Conservation (phyloP, 768 basidiomycete genomes). For the Kwoniella europaea region DNA sequence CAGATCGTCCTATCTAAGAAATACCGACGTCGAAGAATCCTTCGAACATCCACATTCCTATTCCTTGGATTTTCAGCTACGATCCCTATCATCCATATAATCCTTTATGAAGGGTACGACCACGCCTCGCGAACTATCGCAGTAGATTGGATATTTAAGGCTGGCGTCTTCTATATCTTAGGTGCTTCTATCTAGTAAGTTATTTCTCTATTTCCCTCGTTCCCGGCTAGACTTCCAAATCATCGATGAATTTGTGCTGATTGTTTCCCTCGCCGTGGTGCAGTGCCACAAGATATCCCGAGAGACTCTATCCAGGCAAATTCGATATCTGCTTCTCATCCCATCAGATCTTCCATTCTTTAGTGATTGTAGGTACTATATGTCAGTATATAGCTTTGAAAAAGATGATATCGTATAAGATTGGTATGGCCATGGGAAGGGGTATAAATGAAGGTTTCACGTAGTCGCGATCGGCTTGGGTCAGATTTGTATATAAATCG, state of each 20-base stretch:
- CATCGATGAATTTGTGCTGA: no score
- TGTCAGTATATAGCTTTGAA: slow-evolving; percentile 50
- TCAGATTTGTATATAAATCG: no score
- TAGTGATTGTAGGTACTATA: slow-evolving; percentile 62
- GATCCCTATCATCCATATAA: slow-evolving; percentile 71
- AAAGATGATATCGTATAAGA: slow-evolving; percentile 42
- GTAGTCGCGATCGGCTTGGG: not conserved
- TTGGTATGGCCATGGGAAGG: not conserved
- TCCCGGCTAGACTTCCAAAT: not conserved
- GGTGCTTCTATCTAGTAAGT: slow-evolving; percentile 84
- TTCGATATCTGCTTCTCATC: slow-evolving; percentile 81
- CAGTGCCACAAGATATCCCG: slow-evolving; percentile 84
- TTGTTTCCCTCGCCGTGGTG: slow-evolving; percentile 2
- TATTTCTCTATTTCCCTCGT: not conserved
- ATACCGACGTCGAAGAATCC: slow-evolving; percentile 74
- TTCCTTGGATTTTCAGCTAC: slow-evolving; percentile 73
- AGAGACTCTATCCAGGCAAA: slow-evolving; percentile 72
- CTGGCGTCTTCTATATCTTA: slow-evolving; percentile 74
- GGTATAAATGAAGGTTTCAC: not conserved
- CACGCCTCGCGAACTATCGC: slow-evolving; percentile 70
- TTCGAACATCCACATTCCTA: slow-evolving; percentile 79
- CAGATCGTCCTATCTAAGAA: slow-evolving; percentile 78
- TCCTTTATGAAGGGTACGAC: slow-evolving; percentile 66
- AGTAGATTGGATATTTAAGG: slow-evolving; percentile 70
- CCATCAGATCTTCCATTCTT: slow-evolving; percentile 88